phyloP scores from a whole-genome alignment of 2,329 filamentous ascomycete species.

The Xylariaceae sp. region DNA sequence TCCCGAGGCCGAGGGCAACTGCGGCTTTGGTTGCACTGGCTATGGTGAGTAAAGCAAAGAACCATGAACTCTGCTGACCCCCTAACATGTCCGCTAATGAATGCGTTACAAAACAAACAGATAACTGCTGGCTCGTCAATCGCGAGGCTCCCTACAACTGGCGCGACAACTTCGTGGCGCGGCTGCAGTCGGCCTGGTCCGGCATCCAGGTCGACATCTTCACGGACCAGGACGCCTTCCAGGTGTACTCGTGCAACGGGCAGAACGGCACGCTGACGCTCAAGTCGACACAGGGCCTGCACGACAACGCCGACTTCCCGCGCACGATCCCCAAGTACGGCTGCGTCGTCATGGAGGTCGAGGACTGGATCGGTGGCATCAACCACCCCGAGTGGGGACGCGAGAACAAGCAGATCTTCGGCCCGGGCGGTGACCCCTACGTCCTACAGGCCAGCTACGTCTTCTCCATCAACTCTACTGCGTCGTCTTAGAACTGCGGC shows the following conservation, averaged over 20 bases:
- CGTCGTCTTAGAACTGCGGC: constrained; percentile 22
- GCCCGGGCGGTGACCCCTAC: constrained; percentile 54
- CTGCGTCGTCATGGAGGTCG: constrained; percentile 84
- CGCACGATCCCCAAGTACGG: constrained; percentile 68
- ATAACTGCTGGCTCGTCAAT: constrained; percentile 66
- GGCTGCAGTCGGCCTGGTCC: constrained; percentile 66
- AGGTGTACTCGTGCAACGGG: constrained; percentile 78
- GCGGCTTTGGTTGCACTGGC: constrained; percentile 75
- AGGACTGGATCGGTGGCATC: constrained; percentile 92
- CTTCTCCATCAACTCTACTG: constrained; percentile 46
- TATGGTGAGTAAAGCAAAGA: constrained; percentile 59
- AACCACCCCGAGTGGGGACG: constrained; percentile 87
- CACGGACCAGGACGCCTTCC: constrained; percentile 80
- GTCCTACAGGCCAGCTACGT: constrained; percentile 57
- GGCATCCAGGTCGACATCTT: constrained; percentile 80
- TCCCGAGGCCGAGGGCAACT: constrained; percentile 63
- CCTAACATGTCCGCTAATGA: background rate
- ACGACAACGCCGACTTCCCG: constrained; percentile 48
- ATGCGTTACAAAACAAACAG: constrained; percentile 30
- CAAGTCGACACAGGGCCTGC: constrained; percentile 64
- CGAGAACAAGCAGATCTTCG: constrained; percentile 52
- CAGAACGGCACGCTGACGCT: constrained; percentile 67
- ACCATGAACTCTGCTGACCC: background rate
- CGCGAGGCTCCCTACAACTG: constrained; percentile 59
- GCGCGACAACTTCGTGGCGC: constrained; percentile 57